These are phyloP conservation scores for Aspergillus chevalieri DNA, from an alignment of 2,329 filamentous ascomycete genomes.

Conservation along the genomic window DNA sequence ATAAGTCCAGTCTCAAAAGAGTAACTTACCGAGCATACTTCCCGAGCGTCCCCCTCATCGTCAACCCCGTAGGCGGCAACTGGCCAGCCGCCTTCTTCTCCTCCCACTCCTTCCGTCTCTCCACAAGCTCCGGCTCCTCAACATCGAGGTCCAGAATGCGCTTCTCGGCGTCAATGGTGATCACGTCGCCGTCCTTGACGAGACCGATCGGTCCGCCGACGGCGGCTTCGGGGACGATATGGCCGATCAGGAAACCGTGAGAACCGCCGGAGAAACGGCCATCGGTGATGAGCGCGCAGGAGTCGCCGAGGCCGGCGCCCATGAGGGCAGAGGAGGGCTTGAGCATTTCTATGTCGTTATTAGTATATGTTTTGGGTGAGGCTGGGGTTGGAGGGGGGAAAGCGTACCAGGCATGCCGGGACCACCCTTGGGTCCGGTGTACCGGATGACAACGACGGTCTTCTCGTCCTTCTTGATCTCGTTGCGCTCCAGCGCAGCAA, in stretches of 20 bases:
- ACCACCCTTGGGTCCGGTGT: conserved; percentile 66
- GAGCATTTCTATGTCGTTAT: conserved; percentile 56
- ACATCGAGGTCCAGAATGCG: conserved; percentile 61
- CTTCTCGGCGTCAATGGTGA: conserved; percentile 76
- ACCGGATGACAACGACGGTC: conserved; percentile 69
- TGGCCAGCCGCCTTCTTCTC: conserved; percentile 34
- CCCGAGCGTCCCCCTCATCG: conserved; percentile 59
- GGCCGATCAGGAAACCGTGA: conserved; percentile 81
- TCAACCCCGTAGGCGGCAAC: conserved; percentile 48
- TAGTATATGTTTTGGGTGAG: conserved; percentile 56
- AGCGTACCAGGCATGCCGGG: conserved; percentile 57
- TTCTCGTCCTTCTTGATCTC: conserved; percentile 71
- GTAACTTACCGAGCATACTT: conserved; percentile 55
- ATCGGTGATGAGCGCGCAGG: conserved; percentile 67
- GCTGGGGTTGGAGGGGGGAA: not conserved
- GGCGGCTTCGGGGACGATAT: conserved; percentile 81
- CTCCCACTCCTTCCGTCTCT: conserved; percentile 56
- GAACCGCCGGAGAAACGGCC: conserved; percentile 61
- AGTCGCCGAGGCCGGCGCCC: conserved; percentile 64
- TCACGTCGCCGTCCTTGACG: conserved; percentile 71
- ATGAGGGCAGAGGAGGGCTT: conserved; percentile 68
- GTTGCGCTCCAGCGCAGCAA: conserved; percentile 59
- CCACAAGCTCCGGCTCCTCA: conserved; percentile 57
- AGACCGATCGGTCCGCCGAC: conserved; percentile 80
- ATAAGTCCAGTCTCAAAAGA: not conserved